A percentile compares a stretch with the other conserved stretches of the same genome.
These are phyloP conservation scores for Komagataella pastoris DNA, from an alignment of 805 yeast species.

Conservation along the genomic window DNA sequence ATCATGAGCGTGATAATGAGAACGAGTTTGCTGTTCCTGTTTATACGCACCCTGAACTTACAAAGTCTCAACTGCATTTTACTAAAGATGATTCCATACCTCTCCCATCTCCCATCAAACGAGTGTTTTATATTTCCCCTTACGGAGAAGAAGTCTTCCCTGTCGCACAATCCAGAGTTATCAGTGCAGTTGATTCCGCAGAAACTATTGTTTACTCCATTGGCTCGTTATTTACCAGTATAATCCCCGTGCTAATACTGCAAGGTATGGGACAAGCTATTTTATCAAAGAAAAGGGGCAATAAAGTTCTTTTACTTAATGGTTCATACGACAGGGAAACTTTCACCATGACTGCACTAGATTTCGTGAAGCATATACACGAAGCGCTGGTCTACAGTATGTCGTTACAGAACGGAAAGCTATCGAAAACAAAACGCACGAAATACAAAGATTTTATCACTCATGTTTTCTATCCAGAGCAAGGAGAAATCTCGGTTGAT, in stretches of 20 bases:
- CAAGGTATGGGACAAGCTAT: conserved; percentile 64
- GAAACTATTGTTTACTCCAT: conserved; percentile 61
- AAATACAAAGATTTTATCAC: background rate
- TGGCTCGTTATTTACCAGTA: conserved; percentile 83
- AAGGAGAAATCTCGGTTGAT: background rate
- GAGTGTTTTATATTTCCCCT: conserved; percentile 73
- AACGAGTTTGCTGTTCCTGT: conserved; percentile 52
- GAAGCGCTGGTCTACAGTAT: conserved; percentile 44
- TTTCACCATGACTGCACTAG: conserved; percentile 44
- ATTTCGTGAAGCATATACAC: conserved; percentile 41
- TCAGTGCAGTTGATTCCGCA: conserved; percentile 32
- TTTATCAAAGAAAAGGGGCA: conserved; percentile 11
- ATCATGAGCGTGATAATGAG: conserved; percentile 18
- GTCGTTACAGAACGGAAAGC: conserved; percentile 4
- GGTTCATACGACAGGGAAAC: conserved; percentile 78
- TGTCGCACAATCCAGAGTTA: conserved; percentile 48
- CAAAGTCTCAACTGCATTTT: conserved; percentile 63
- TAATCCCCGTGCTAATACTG: conserved; percentile 63
- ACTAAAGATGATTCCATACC: conserved; percentile 46
- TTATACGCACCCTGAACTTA: conserved; percentile 69
- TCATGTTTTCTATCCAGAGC: background rate
- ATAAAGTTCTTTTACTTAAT: conserved; percentile 55
- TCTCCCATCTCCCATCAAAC: conserved; percentile 57
- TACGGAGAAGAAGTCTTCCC: conserved; percentile 84
- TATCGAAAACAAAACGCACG: background rate